Percentiles rank a stretch among this genome's conserved stretches.
These are phyloP conservation scores for Tubosaeta sp. DNA, from an alignment of 768 basidiomycete genomes.

Conservation along the genomic window DNA sequence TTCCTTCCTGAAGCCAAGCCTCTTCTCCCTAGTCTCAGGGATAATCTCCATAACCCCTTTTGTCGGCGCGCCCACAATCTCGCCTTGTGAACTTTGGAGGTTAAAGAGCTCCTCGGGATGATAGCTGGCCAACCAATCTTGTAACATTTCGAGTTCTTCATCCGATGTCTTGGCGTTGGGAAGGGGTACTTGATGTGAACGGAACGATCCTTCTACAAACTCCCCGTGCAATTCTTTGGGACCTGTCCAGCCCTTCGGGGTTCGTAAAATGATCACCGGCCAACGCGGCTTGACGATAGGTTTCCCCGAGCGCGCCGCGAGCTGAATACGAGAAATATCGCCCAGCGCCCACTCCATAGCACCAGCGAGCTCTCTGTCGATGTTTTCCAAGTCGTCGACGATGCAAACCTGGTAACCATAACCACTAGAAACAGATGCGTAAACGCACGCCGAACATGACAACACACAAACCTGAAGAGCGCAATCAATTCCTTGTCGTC, in stretches of 20 bases:
- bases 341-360: conserved; percentile 77
- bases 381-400: conserved; percentile 59
- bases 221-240: conserved; percentile 66
- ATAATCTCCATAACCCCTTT: conserved; percentile 55
- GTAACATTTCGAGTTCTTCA: conserved; percentile 59
- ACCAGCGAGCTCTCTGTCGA: conserved; percentile 77
- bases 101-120: conserved; percentile 63
- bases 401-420: conserved; percentile 90
- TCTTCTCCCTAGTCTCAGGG: conserved; percentile 51
- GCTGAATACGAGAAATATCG: conserved; percentile 75
- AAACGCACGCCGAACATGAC: not conserved
- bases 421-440: conserved; percentile 39
- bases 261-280: conserved; percentile 83
- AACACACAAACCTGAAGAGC: conserved; percentile 55
- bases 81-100: not conserved
- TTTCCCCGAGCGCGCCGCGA: conserved; percentile 68
- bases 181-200: conserved; percentile 86
- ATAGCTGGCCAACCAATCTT: conserved; percentile 75
- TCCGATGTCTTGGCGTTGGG: conserved; percentile 61
- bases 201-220: conserved; percentile 77
- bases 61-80: conserved; percentile 45
- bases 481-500: conserved; percentile 77
- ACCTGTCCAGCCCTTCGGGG: conserved; percentile 78
- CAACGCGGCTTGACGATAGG: conserved; percentile 86
- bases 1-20: conserved; percentile 69